phyloP scores from a whole-genome alignment of 495 filamentous ascomycete species.

The Tetracladium setigerum region DNA sequence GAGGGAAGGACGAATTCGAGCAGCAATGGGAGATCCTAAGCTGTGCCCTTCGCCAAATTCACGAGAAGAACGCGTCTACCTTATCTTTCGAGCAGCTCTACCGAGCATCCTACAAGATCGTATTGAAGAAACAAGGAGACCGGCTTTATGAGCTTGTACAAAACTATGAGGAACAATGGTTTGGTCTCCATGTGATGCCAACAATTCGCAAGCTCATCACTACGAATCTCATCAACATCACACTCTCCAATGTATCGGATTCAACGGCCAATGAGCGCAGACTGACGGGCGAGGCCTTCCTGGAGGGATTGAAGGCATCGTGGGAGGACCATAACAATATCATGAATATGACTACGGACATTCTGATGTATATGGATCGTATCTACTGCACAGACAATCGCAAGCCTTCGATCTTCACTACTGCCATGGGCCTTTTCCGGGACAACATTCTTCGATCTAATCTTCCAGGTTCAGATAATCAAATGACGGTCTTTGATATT shows the following conservation, averaged over 20 bases:
- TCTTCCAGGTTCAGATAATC: constrained; percentile 29
- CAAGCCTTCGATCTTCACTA: constrained; percentile 71
- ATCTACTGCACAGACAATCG: constrained; percentile 63
- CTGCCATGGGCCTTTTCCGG: constrained; percentile 80
- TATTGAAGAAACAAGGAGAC: constrained; percentile 77
- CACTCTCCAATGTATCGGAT: constrained; percentile 35
- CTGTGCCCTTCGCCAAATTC: constrained; percentile 73
- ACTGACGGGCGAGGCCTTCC: constrained; percentile 73
- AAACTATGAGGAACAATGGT: constrained; percentile 72
- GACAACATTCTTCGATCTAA: constrained; percentile 60
- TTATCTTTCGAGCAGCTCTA: constrained; percentile 96
- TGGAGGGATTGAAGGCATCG: constrained; percentile 63
- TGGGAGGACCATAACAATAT: constrained; percentile 87
- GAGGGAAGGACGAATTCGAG: constrained; percentile 16
- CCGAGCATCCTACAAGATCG: constrained; percentile 93
- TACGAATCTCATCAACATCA: constrained; percentile 43
- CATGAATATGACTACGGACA: constrained; percentile 97
- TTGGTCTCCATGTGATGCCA: constrained; percentile 58
- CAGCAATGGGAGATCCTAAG: constrained; percentile 68
- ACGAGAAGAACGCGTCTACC: constrained; percentile 81
- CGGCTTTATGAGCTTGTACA: constrained; percentile 76
- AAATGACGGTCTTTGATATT: constrained; percentile 53
- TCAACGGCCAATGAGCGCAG: constrained; percentile 68
- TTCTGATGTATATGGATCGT: constrained; percentile 98
- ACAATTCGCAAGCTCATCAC: constrained; percentile 55